Evolutionary conservation across 1,284 basidiomycete species (phyloP), one percentile per base, ranked within the genome.

Genomic region (Ceratobasidium sp.): DNA sequence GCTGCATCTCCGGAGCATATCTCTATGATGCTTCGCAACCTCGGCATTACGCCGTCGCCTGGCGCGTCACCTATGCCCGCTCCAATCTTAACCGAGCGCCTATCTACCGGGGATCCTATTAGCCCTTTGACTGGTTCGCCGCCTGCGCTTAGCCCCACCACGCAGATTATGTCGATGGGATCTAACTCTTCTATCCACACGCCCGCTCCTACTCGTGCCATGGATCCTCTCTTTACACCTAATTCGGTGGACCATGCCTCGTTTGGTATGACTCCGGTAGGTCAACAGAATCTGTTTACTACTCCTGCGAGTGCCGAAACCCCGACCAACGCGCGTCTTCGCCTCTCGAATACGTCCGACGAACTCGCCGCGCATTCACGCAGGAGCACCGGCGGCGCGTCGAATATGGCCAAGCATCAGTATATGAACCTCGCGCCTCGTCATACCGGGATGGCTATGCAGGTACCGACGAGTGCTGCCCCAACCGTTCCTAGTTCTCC

Each of bases 1-100:
- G 24, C n/a, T 45, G 56, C 54, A 41, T 69, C 66, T 15, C 41
- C 67, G 14, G 67, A 72, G 29, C 67, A 72, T 27, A 72, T 72
- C 17, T 59, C 67, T 22, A 72, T 72, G 33, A 72, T 72, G 67
- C 56, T 72, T 8, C 67, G 67, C 11, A 72, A 56, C 31, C 56
- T 72, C 15, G 67, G 67, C 44, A 72, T 72, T 29, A 72, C 67
- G 11, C 67, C 67, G n/a, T 72, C 67, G 3, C 67, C 67, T 11
- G 44, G 44, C 14, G 41, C 67, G 24, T 31, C 44, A 45, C n/a
- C 45, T n/a, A 36, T 31, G 9, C 56, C 56, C n/a, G 59, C 31
- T 15, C 59, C 59, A 22, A 63, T 63, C 15, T 4, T 27, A 15
- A 15, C 31, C 9, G 45, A 63, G 41, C 22, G n/a, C n/a, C n/a